Evolutionary conservation across 1,284 basidiomycete genomes (phyloP).

Genomic region (Vanrija sp.): DNA sequence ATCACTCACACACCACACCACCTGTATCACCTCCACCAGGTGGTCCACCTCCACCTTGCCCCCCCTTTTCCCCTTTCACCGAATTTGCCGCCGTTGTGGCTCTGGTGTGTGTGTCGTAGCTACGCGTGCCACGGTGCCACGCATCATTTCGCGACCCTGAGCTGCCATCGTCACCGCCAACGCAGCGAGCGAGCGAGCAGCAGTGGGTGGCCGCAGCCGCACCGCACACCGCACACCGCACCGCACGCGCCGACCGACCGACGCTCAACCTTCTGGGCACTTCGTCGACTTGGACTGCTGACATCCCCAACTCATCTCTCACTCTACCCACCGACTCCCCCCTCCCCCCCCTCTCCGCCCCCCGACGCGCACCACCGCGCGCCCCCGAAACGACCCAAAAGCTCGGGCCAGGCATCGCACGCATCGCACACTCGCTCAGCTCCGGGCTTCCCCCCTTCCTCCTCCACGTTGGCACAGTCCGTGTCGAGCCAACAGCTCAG

Average conservation of each 20-base stretch:
- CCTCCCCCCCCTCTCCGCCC: background rate
- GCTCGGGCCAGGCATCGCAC: background rate
- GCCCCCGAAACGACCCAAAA: background rate
- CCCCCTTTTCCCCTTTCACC: too few relatives aligned
- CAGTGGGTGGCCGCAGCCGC: too few relatives aligned
- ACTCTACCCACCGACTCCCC: background rate
- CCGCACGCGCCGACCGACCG: too few relatives aligned
- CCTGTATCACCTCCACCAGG: too few relatives aligned
- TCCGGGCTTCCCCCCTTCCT: background rate
- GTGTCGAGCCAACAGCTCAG: background rate
- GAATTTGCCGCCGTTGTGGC: too few relatives aligned
- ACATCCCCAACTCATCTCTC: background rate
- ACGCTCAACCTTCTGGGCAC: too few relatives aligned
- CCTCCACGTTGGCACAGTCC: conserved; percentile 8
- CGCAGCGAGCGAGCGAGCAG: too few relatives aligned
- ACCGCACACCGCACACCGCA: too few relatives aligned
- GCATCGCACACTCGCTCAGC: background rate
- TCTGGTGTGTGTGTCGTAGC: too few relatives aligned
- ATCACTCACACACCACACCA: too few relatives aligned
- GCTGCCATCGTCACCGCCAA: conserved; percentile 5
- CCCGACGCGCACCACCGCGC: background rate
- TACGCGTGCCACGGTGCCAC: background rate
- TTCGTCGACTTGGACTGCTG: too few relatives aligned
- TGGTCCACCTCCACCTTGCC: too few relatives aligned
- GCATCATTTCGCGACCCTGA: background rate